A percentile compares a stretch with the other conserved stretches of the same genome.
Evolutionary conservation across 2,329 filamentous ascomycete genomes (phyloP).

Genomic region (Paramyrothecium roridum): DNA sequence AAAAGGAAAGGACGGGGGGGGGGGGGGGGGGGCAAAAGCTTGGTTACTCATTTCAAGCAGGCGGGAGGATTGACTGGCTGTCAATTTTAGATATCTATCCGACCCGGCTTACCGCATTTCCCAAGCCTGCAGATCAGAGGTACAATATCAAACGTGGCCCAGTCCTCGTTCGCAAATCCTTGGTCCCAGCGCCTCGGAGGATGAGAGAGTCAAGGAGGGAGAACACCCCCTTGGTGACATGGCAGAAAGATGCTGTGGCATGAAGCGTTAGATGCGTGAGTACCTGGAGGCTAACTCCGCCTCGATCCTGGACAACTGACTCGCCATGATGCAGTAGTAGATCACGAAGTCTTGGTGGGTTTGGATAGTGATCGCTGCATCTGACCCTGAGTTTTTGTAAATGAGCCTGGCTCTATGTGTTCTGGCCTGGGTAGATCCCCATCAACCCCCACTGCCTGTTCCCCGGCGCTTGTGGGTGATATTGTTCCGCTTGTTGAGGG

Average conservation of each 20-base stretch:
- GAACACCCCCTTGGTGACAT: not conserved
- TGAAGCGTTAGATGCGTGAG: too few species aligned
- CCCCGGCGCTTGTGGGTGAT: conserved; percentile 10
- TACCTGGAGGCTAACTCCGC: too few species aligned
- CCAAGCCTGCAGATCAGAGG: not conserved
- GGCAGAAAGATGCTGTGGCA: too few species aligned
- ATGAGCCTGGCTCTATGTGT: too few species aligned
- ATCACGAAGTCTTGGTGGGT: too few species aligned
- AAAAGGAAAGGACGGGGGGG: too few species aligned
- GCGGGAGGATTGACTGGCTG: not conserved
- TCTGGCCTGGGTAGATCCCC: not conserved
- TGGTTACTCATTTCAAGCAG: too few species aligned
- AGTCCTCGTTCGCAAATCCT: not conserved
- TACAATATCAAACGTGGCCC: not conserved
- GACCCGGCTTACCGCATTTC: not conserved
- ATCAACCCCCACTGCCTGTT: not conserved
- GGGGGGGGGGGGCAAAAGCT: too few species aligned
- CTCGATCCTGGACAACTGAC: not conserved
- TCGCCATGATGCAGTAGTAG: not conserved
- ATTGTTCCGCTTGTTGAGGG: not conserved
- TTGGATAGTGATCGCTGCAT: too few species aligned
- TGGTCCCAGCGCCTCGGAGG: not conserved
- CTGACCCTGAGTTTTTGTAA: too few species aligned
- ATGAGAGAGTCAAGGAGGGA: not conserved
- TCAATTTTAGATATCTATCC: not conserved